Conservation (phyloP, 495 filamentous ascomycete genomes). For the Hypoxylon fuscum region DNA sequence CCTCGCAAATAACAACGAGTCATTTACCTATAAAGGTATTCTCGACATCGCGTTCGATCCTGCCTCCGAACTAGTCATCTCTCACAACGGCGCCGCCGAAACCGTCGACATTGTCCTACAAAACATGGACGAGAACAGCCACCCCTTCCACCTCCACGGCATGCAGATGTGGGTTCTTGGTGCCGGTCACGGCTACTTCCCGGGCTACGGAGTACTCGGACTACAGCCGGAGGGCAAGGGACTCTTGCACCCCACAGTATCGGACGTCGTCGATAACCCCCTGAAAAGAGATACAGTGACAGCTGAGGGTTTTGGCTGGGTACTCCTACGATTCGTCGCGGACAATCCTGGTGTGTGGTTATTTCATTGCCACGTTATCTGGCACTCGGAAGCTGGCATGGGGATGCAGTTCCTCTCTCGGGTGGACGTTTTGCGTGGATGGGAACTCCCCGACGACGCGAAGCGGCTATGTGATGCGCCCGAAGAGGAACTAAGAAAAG, state of each 20-base stretch:
- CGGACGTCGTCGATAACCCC: constrained; percentile 33
- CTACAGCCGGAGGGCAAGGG: constrained; percentile 37
- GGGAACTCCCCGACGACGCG: constrained; percentile 56
- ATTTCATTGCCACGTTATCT: constrained; percentile 64
- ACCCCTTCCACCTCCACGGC: constrained; percentile 75
- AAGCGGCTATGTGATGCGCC: constrained; percentile 49
- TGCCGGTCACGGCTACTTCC: constrained; percentile 62
- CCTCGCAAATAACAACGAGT: constrained; percentile 56
- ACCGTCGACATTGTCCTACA: constrained; percentile 71
- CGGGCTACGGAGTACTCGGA: constrained; percentile 46
- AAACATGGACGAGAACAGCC: constrained; percentile 68
- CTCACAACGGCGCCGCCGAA: constrained; percentile 49
- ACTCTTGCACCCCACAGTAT: constrained; percentile 26
- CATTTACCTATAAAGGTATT: constrained; percentile 57
- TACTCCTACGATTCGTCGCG: constrained; percentile 52
- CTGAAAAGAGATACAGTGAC: constrained; percentile 52
- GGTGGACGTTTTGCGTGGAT: constrained; percentile 51
- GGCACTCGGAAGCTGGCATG: constrained; percentile 68
- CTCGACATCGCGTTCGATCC: constrained; percentile 61
- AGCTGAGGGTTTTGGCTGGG: constrained; percentile 53
- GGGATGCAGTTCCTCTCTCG: constrained; percentile 66
- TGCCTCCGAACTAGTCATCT: constrained; percentile 55
- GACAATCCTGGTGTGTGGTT: constrained; percentile 65
- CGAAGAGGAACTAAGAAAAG: constrained; percentile 52
- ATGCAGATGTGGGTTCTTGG: constrained; percentile 67